Conservation (phyloP, 345 rosid species). For the Passiflora organensis region DNA sequence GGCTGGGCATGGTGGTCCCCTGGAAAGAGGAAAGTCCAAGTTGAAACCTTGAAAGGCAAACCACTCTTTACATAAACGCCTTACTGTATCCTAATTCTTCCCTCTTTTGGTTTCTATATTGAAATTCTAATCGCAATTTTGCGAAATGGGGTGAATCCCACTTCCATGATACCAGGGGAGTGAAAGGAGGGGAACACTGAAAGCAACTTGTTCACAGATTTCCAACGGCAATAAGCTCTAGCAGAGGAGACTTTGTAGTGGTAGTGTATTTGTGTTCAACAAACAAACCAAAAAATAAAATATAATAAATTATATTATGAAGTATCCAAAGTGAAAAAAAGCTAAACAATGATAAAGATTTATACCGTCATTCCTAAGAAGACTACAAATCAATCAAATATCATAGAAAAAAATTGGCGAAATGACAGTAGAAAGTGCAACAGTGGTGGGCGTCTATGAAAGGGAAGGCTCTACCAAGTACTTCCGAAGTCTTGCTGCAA, state of each 20-base stretch:
- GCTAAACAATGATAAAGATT: background rate
- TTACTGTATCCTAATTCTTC: background rate
- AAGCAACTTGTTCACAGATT: no score
- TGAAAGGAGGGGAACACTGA: no score
- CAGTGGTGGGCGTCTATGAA: background rate
- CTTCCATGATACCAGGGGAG: no score
- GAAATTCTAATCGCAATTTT: no score
- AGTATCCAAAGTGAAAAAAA: no score
- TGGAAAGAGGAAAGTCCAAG: background rate
- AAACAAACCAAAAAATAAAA: no score
- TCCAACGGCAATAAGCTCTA: no score
- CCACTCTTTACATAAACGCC: background rate
- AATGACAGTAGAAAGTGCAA: background rate
- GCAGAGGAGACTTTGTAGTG: no score
- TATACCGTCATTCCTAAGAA: background rate
- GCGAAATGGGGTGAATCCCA: no score
- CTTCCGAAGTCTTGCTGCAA: constrained; percentile 7
- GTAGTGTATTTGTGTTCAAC: no score
- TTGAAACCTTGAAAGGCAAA: background rate
- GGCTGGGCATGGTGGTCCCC: background rate
- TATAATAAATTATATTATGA: no score
- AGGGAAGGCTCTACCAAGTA: background rate
- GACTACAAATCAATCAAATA: background rate
- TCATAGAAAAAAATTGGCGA: background rate
- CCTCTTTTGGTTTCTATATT: background rate